phyloP scores from a whole-genome alignment of 352 stramenopile genomes.

The Globisporangium nodosum region DNA sequence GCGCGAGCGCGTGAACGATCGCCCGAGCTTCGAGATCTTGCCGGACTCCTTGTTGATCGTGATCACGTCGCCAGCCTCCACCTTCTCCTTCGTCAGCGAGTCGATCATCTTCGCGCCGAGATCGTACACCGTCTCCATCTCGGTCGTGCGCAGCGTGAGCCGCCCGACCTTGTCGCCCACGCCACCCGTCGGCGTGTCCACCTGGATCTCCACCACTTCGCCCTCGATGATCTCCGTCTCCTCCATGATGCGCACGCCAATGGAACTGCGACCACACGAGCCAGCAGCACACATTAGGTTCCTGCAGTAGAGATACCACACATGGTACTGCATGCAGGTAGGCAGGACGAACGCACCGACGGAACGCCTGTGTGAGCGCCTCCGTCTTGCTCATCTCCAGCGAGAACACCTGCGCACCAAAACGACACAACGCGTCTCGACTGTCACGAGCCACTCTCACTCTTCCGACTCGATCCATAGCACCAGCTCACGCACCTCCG shows the following conservation, averaged over 20 bases:
- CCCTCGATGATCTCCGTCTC: conserved; percentile 99
- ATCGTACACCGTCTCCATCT: conserved; percentile 99
- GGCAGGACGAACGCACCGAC: conserved; percentile 32
- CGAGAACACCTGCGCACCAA: conserved; percentile 89
- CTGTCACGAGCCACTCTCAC: neutral
- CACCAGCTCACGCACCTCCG: conserved; percentile 47
- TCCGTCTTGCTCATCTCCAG: conserved; percentile 99
- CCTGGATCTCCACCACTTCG: conserved; percentile 99
- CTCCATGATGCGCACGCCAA: conserved; percentile 98
- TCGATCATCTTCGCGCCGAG: conserved; percentile 99
- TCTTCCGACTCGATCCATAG: neutral
- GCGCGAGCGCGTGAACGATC: conserved; percentile 94
- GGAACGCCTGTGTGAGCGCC: conserved; percentile 97
- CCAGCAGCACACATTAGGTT: neutral
- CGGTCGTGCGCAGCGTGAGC: conserved; percentile 97
- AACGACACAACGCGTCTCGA: neutral
- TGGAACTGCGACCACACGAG: conserved; percentile 51
- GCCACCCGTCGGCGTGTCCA: conserved; percentile 85
- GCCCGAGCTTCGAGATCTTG: conserved; percentile 97
- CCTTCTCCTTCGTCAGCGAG: conserved; percentile 97
- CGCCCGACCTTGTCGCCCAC: conserved; percentile 85
- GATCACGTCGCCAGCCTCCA: conserved; percentile 98
- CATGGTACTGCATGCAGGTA: neutral
- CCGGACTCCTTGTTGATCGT: conserved; percentile 99
- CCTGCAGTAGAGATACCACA: neutral